Conservation (phyloP, 306 rosid species). For the Leucaena leucocephala region DNA sequence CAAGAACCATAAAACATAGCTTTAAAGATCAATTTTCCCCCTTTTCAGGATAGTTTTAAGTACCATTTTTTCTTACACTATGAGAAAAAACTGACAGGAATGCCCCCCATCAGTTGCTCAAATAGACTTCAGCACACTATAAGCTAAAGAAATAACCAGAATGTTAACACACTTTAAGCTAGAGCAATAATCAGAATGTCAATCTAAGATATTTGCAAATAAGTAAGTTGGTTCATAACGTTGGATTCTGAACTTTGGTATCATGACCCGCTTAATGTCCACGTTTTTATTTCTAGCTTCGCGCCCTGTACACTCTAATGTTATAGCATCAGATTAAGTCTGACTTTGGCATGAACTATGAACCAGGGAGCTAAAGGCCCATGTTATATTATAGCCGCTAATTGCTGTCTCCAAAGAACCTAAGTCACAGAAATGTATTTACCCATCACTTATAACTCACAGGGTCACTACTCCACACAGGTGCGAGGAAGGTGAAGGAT, state of each 20-base stretch:
- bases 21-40: neutral
- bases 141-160: constrained; percentile 7
- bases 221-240: constrained; percentile 4
- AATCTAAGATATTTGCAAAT: neutral
- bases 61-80: neutral
- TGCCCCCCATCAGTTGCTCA: constrained; percentile 3
- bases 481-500: constrained; percentile 5
- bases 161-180: neutral
- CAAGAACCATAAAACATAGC: neutral
- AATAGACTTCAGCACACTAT: neutral
- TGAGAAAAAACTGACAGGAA: constrained; percentile 12
- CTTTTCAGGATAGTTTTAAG: neutral
- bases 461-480: constrained; percentile 1
- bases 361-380: neutral
- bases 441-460: neutral
- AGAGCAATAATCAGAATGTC: constrained; percentile 5
- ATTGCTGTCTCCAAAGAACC: neutral
- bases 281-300: neutral
- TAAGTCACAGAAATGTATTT: neutral
- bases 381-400: neutral
- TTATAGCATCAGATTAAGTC: neutral
- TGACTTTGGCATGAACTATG: neutral
- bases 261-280: neutral
- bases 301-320: neutral
- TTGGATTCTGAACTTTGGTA: neutral